These are phyloP conservation scores for Hyphopichia homilentoma DNA, from an alignment of 805 yeast species.

Conservation along the genomic window DNA sequence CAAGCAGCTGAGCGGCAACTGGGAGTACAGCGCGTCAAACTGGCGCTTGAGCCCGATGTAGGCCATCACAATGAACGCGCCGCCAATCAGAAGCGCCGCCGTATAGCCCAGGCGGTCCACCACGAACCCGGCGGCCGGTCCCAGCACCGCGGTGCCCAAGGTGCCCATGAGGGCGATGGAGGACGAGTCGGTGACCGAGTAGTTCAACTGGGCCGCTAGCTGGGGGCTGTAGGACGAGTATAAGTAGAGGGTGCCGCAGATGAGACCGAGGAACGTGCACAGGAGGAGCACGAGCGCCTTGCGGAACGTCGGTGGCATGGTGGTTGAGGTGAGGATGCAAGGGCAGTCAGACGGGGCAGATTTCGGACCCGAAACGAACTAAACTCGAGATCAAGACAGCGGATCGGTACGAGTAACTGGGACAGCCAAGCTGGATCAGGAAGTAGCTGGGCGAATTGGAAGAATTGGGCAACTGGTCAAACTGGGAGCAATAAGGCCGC, in stretches of 20 bases:
- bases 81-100: conserved; percentile 49
- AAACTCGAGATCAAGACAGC: no score
- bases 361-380: neutral
- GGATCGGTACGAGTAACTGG: no score
- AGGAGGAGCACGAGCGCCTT: conserved; percentile 23
- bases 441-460: no score
- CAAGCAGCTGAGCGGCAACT: conserved; percentile 38
- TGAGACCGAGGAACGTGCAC: conserved; percentile 44
- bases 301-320: conserved; percentile 15
- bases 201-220: conserved; percentile 52
- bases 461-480: no score
- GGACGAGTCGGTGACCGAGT: conserved; percentile 62
- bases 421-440: no score
- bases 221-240: conserved; percentile 81
- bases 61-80: conserved; percentile 46
- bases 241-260: conserved; percentile 71
- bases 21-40: conserved; percentile 37
- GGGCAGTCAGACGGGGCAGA: neutral
- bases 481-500: no score
- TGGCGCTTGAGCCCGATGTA: conserved; percentile 54
- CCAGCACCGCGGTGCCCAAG: conserved; percentile 58
- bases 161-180: conserved; percentile 65
- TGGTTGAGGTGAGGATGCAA: conserved; percentile 1
- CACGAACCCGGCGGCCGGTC: conserved; percentile 64
- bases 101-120: conserved; percentile 65